phyloP scores from a whole-genome alignment of 2,329 filamentous ascomycete genomes.

The Aspergillus melleus region DNA sequence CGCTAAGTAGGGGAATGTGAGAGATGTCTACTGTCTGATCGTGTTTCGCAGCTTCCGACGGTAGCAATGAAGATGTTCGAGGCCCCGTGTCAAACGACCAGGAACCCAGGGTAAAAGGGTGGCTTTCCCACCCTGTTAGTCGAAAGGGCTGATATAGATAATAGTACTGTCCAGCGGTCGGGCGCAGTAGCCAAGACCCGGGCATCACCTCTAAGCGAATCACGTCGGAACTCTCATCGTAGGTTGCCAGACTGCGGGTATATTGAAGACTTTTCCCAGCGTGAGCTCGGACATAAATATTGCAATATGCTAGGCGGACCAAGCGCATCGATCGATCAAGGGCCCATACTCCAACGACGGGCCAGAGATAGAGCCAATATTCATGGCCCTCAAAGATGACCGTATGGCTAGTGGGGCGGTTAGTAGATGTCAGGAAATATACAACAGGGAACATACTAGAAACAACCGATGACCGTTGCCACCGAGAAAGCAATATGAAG shows the following conservation, averaged over 20 bases:
- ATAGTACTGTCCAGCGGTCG: slow-evolving; percentile 51
- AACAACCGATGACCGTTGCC: slow-evolving; percentile 47
- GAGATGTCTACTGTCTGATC: slow-evolving; percentile 16
- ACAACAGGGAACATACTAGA: slow-evolving; percentile 41
- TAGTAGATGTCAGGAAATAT: background rate
- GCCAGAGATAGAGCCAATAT: slow-evolving; percentile 55
- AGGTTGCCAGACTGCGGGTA: slow-evolving; percentile 43
- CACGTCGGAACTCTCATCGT: slow-evolving; percentile 47
- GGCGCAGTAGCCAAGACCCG: slow-evolving; percentile 31
- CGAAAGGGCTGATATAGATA: slow-evolving; percentile 50
- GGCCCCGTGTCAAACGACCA: slow-evolving; percentile 24
- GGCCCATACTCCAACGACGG: slow-evolving; percentile 50
- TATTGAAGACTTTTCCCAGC: slow-evolving; percentile 18
- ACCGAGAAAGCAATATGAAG: slow-evolving; percentile 41
- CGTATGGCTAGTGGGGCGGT: slow-evolving; percentile 41
- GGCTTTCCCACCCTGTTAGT: slow-evolving; percentile 51
- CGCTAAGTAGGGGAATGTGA: slow-evolving; percentile 28
- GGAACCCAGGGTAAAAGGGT: slow-evolving; percentile 51
- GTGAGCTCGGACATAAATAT: slow-evolving; percentile 37
- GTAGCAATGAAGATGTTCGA: background rate
- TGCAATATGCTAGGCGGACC: slow-evolving; percentile 45
- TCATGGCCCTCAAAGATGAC: slow-evolving; percentile 48
- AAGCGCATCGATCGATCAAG: slow-evolving; percentile 50
- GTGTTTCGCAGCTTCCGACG: background rate
- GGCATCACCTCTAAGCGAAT: slow-evolving; percentile 49